Base-by-base conservation (phyloP, 139 green algal species). In the Trebouxia sp. region DNA sequence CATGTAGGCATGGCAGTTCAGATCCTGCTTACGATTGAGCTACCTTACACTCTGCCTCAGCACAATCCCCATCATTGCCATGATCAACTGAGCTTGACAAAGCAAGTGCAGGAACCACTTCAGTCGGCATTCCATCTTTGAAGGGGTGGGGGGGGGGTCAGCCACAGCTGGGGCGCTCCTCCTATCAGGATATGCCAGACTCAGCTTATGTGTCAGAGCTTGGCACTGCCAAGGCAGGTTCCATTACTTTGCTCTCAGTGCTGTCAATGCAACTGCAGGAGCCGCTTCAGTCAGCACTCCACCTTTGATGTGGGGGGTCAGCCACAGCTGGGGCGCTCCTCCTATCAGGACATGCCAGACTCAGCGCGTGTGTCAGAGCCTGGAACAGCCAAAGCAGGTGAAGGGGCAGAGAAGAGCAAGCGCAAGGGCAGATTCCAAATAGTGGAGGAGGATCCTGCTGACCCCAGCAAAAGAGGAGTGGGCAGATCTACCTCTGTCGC, bases 381-480 rank as follows among this genome's bases (percentile, higher is more conserved):
- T 17, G 37, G 50, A 66, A 65, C 66, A 20, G 50, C 58, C 48
- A 74, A 42, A 22, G 66, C 53, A 41, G 58, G 39, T 38, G 74
- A 62, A 1, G 80, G 69, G 0, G 62, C 43, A 47, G 84, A 89
- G 66, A 80, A 88, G 65, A 83, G 86, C 62, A 89, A 91, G 75
- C 79, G 87, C 56, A 93, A 94, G 76, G 94, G 94, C 12, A 84
- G 94, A 22, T 97, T 97, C 87, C 90, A 90, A 20, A 93, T 96
- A 37, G 93, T 96, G 20, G 88, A 93, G 74, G 89, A 96, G 38
- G 88, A 92, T 24, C 62, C 72, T 35, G 70, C 51, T 17, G 82
- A 76, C 39, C 35, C 70, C n/a, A 53, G 28, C 42, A 77, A 79
- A 30, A 62, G 74, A n/a, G 45, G 47, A 17, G 74, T 79, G 10